Evolutionary conservation across 2,329 filamentous ascomycete genomes (phyloP).

Genomic region (Rhinocladiella mackenziei): DNA sequence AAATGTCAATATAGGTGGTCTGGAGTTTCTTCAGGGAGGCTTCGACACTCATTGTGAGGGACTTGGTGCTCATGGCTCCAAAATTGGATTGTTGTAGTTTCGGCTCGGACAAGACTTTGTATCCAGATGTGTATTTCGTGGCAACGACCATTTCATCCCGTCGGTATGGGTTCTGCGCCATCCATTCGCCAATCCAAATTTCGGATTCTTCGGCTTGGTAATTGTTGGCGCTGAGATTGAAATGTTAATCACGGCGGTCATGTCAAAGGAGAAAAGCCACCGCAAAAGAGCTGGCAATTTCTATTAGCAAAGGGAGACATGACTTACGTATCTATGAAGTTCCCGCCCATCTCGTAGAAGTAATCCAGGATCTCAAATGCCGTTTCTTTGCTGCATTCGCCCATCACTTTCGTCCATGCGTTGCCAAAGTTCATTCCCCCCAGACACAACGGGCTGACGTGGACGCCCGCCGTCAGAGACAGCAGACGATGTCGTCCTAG

Average conservation of each 20-base stretch:
- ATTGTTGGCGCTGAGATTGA: constrained; percentile 61
- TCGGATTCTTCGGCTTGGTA: constrained; percentile 64
- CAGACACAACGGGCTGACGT: constrained; percentile 60
- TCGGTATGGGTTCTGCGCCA: constrained; percentile 40
- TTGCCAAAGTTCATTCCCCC: constrained; percentile 39
- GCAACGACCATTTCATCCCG: constrained; percentile 56
- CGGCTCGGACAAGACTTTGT: constrained; percentile 32
- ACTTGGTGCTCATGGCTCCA: constrained; percentile 38
- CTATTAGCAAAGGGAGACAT: no score
- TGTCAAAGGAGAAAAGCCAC: no score
- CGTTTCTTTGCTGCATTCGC: constrained; percentile 59
- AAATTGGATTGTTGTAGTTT: constrained; percentile 38
- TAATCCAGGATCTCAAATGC: constrained; percentile 64
- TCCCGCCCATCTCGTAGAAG: constrained; percentile 61
- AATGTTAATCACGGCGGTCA: no score
- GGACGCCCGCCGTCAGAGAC: constrained; percentile 60
- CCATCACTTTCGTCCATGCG: constrained; percentile 51
- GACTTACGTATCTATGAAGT: constrained; percentile 65
- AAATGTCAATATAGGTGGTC: constrained; percentile 37
- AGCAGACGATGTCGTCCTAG: constrained; percentile 63
- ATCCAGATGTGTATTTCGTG: constrained; percentile 48
- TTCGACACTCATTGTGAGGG: constrained; percentile 32
- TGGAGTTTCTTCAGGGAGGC: constrained; percentile 35
- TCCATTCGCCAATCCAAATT: constrained; percentile 61
- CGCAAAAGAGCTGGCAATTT: no score